Evolutionary conservation across 176 grass and related monocot genomes (phyloP), one percentile per base, ranked within the genome.

Genomic region (Aegilops sharonensis): DNA sequence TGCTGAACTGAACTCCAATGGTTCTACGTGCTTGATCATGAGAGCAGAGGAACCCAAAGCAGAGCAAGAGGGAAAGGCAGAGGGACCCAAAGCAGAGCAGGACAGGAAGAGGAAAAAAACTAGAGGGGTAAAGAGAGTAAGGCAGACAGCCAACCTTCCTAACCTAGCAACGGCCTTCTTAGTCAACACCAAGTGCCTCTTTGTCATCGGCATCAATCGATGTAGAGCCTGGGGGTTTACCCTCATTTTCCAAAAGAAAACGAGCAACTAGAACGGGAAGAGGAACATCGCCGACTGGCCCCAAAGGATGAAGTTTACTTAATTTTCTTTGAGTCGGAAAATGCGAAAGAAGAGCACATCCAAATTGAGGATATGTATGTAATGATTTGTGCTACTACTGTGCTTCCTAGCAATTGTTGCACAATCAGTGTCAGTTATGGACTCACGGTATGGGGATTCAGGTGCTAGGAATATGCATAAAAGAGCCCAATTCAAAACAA

Each of bases 121-220:
- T 32, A 31, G 68, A 71, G 57, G 73, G 66, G 42, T 48, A 30
- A 75, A 74, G 40, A 74, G 56, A 87, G 75, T 45, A 47, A 80
- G 54, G 36, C 40, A 60, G 39, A 23, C 68, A 61, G 9, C 25
- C 68, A 89, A 36, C 9, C 81, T 98, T 29, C 91, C 90, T 78
- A 84, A 91, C 61, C 10, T 95, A 29, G 48, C 61, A 21, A 80
- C 64, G 5, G 40, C 73, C 60, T 86, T 95, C 65, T 35, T 93
- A 11, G 62, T 92, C 37, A 91, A 86, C 65, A 90, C 90, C 45
- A 95, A 92, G 81, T 95, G 87, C 85, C 83, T 94, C 52, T 98
- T 98, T 64, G 69, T 95, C 36, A 62, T 95, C 7, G 89, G 93
- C 77, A 98, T 95, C 56, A 43, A 68, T 95, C 37, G 89, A 92